Percentiles rank a stretch among this genome's conserved stretches.
phyloP scores from a whole-genome alignment of 1,139 yeast genomes.

The Candida mesenterica region DNA sequence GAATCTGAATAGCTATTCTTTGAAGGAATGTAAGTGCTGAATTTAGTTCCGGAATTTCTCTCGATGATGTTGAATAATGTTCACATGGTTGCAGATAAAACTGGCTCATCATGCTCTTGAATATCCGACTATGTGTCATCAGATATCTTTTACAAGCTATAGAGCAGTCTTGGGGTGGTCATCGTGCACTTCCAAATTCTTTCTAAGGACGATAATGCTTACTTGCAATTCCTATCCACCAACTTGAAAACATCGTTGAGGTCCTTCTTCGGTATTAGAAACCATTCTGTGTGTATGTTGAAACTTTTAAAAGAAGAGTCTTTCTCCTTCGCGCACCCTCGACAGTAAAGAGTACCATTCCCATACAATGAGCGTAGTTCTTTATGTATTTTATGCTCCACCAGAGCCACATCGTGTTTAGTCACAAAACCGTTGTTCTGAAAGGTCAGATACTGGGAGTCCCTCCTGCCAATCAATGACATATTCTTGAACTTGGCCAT shows the following conservation, averaged over 20 bases:
- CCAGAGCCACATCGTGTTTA: slow-evolving; percentile 23
- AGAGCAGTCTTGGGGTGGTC: no score
- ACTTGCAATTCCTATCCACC: slow-evolving; percentile 33
- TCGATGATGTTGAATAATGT: no score
- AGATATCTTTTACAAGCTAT: no score
- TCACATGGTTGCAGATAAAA: no score
- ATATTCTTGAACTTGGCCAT: slow-evolving; percentile 8
- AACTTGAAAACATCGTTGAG: slow-evolving; percentile 35
- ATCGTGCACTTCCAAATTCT: no score
- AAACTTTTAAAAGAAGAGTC: slow-evolving; percentile 13
- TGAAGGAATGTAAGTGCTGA: no score
- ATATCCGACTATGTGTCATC: no score
- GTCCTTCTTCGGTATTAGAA: slow-evolving; percentile 47
- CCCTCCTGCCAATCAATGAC: slow-evolving; percentile 7
- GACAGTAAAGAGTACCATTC: slow-evolving; percentile 42
- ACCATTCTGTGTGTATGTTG: slow-evolving; percentile 59
- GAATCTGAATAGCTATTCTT: no score
- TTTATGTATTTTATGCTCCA: slow-evolving; percentile 44
- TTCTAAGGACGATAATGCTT: no score
- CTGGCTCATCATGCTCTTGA: no score
- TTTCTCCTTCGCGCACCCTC: slow-evolving; percentile 27
- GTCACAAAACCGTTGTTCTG: slow-evolving; percentile 34
- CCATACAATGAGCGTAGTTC: slow-evolving; percentile 38
- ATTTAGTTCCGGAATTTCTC: no score
- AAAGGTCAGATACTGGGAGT: slow-evolving; percentile 1